Evolutionary conservation across 23 red algal genomes (phyloP).

Genomic region (Gracilaria gracilis): DNA sequence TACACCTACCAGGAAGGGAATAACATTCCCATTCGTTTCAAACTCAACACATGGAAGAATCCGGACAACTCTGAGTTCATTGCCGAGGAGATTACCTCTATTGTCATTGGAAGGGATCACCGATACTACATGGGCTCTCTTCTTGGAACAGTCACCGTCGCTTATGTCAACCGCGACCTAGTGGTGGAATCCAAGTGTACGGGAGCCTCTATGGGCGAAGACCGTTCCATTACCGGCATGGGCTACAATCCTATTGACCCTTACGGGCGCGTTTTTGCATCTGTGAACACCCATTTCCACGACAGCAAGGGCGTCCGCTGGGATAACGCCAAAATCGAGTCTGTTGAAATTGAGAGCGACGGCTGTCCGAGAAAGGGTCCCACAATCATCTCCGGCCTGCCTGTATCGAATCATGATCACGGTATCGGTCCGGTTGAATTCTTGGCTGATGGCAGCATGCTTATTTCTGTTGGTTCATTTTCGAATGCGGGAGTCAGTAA

Average conservation of each 20-base stretch:
- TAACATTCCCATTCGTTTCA: constrained; percentile 49
- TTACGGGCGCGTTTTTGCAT: constrained; percentile 37
- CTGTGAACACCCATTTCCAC: constrained; percentile 52
- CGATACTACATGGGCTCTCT: constrained; percentile 70
- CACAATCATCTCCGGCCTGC: constrained; percentile 67
- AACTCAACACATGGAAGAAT: constrained; percentile 48
- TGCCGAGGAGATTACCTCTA: constrained; percentile 50
- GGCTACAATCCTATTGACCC: constrained; percentile 62
- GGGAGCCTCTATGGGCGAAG: constrained; percentile 46
- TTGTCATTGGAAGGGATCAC: constrained; percentile 53
- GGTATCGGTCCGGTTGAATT: constrained; percentile 40
- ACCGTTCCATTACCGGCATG: constrained; percentile 63
- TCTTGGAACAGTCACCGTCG: constrained; percentile 46
- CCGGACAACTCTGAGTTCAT: constrained; percentile 44
- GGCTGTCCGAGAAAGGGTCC: constrained; percentile 50
- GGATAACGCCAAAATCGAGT: constrained; percentile 49
- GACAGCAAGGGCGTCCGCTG: constrained; percentile 56
- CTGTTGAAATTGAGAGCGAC: constrained; percentile 26
- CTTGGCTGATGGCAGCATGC: constrained; percentile 59
- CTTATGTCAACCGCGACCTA: constrained; percentile 23
- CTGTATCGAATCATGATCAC: constrained; percentile 68
- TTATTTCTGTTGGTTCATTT: constrained; percentile 46
- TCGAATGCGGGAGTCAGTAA: constrained; percentile 69
- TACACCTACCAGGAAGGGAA: constrained; percentile 45
- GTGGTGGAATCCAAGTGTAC: constrained; percentile 52